Conservation (phyloP, 768 basidiomycete genomes). For the Trametopsis cervina region DNA sequence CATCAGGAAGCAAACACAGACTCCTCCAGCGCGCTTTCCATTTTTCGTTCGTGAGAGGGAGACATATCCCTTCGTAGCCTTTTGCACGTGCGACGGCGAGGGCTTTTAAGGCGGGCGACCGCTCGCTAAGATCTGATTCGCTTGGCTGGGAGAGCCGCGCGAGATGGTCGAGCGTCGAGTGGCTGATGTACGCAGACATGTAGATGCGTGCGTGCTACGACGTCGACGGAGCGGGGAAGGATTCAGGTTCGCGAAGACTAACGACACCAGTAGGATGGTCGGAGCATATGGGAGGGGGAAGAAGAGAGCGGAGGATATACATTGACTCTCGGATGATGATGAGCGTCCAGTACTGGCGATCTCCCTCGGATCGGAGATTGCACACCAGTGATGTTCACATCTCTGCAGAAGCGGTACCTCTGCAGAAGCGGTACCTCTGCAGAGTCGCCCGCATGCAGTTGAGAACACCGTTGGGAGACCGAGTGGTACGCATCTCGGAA, state of each 20-base stretch:
- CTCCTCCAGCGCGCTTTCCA: conserved; percentile 87
- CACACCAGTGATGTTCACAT: too few relatives aligned
- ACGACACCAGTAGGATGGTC: too few relatives aligned
- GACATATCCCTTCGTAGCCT: conserved; percentile 69
- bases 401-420: too few relatives aligned
- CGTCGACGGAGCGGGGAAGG: not conserved
- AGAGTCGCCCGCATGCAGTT: too few relatives aligned
- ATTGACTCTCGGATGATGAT: too few relatives aligned
- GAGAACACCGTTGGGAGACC: too few relatives aligned
- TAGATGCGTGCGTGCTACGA: not conserved
- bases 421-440: too few relatives aligned
- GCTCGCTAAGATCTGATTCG: conserved; percentile 14
- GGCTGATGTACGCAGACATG: conserved; percentile 20
- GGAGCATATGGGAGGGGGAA: not conserved
- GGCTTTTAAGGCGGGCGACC: conserved; percentile 45
- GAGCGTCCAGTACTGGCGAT: too few relatives aligned
- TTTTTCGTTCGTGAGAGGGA: conserved; percentile 83
- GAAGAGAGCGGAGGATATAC: not conserved
- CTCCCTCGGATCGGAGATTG: too few relatives aligned
- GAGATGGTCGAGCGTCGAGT: conserved; percentile 24
- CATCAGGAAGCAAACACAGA: conserved; percentile 73
- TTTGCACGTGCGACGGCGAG: conserved; percentile 46
- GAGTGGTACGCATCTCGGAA: too few relatives aligned
- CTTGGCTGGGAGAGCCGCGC: conserved; percentile 12
- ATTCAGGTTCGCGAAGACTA: too few relatives aligned